These are phyloP conservation scores for Gracilariopsis chorda DNA, from an alignment of 23 red algal species.

Conservation along the genomic window DNA sequence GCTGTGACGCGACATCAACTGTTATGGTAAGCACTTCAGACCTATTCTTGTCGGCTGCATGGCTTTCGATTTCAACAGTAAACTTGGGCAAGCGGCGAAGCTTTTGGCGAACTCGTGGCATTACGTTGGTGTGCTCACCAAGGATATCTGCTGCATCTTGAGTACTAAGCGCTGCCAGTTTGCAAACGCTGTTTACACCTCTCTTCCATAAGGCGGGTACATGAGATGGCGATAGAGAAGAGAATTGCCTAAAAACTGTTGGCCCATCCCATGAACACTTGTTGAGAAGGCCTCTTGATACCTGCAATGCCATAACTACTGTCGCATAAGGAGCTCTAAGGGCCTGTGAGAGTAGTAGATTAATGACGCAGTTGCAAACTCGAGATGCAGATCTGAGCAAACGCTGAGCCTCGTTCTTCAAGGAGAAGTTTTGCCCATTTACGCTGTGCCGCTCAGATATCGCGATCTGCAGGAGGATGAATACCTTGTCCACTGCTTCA, in stretches of 20 bases:
- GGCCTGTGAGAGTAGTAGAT: conserved; percentile 12
- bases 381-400: background rate
- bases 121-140: background rate
- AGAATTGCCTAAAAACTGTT: conserved; percentile 15
- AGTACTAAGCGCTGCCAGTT: background rate
- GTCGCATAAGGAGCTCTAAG: conserved; percentile 11
- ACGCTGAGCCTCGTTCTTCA: background rate
- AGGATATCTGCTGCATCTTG: background rate
- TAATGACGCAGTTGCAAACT: conserved; percentile 29
- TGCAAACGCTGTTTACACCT: background rate
- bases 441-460: background rate
- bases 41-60: background rate
- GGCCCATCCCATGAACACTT: conserved; percentile 27
- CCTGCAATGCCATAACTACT: background rate
- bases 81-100: conserved; percentile 25
- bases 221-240: background rate
- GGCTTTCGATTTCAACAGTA: background rate
- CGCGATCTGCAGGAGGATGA: conserved; percentile 42
- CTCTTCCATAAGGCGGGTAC: background rate
- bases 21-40: background rate
- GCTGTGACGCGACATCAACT: conserved; percentile 1
- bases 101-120: background rate
- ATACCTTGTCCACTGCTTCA: conserved; percentile 45
- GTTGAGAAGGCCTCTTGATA: conserved; percentile 6
- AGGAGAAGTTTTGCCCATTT: background rate